Percentiles rank a stretch among this genome's conserved stretches.
Conservation (phyloP, 768 basidiomycete species). For the Cantharellus cinnabarinus region DNA sequence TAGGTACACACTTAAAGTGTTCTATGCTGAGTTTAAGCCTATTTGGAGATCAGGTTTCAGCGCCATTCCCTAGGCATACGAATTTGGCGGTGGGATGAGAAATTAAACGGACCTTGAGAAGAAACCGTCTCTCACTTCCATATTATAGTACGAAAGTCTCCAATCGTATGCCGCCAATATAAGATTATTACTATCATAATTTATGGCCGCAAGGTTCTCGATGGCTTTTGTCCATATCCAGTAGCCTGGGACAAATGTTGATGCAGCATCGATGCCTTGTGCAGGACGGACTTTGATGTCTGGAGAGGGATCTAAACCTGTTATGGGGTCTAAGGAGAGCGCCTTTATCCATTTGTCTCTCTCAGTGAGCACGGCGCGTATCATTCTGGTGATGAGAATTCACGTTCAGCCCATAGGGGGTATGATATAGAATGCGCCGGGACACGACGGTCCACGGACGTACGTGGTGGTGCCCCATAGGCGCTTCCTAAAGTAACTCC, state of each 20-base stretch:
- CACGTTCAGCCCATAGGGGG: slow-evolving; percentile 10
- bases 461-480: slow-evolving; percentile 22
- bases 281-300: slow-evolving; percentile 76
- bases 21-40: slow-evolving; percentile 8
- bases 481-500: slow-evolving; percentile 81
- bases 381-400: slow-evolving; percentile 35
- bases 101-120: slow-evolving; percentile 43
- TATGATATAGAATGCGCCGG: background rate
- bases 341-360: slow-evolving; percentile 78
- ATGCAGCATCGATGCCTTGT: slow-evolving; percentile 80
- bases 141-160: slow-evolving; percentile 72
- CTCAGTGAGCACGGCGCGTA: slow-evolving; percentile 66
- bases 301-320: slow-evolving; percentile 65
- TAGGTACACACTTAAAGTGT: slow-evolving; percentile 2
- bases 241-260: slow-evolving; percentile 40
- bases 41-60: background rate
- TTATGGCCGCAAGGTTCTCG: slow-evolving; percentile 81
- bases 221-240: slow-evolving; percentile 95
- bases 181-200: slow-evolving; percentile 82
- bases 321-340: slow-evolving; percentile 77
- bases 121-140: slow-evolving; percentile 80
- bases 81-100: too few species aligned
- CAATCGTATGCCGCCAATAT: slow-evolving; percentile 79
- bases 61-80: too few species aligned
- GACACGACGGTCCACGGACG: background rate